phyloP scores from a whole-genome alignment of 768 basidiomycete species.

The Butyriboletus loyo region DNA sequence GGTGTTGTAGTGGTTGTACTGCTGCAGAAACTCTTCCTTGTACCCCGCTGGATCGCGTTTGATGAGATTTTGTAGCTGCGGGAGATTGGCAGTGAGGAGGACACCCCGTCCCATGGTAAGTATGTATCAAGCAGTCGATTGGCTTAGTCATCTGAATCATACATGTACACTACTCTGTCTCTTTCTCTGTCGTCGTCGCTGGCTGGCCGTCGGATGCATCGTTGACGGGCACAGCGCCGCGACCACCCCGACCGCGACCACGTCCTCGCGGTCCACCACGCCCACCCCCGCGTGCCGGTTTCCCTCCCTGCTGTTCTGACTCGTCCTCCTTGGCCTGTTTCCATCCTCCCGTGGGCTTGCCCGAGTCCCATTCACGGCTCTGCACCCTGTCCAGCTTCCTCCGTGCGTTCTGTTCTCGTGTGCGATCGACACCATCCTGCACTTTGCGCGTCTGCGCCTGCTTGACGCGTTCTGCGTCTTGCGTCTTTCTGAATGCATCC shows the following conservation, averaged over 20 bases:
- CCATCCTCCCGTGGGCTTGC: constrained; percentile 42
- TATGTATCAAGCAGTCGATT: not conserved
- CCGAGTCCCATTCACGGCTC: constrained; percentile 83
- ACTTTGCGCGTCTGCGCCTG: constrained; percentile 58
- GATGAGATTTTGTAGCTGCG: constrained; percentile 94
- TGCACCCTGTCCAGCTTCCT: constrained; percentile 80
- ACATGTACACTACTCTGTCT: constrained; percentile 1
- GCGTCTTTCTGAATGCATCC: constrained; percentile 69
- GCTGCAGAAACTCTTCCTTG: constrained; percentile 92
- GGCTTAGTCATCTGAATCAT: constrained; percentile 18
- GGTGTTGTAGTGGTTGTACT: constrained; percentile 94
- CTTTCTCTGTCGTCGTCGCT: not conserved
- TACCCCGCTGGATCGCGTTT: constrained; percentile 90
- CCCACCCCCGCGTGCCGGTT: constrained; percentile 30
- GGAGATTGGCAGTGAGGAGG: constrained; percentile 83
- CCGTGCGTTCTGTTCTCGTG: constrained; percentile 75
- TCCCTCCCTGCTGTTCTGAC: constrained; percentile 21
- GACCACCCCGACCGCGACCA: constrained; percentile 36
- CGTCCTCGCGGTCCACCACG: constrained; percentile 35
- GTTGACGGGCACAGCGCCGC: not conserved
- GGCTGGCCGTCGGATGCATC: not conserved
- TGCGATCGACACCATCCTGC: constrained; percentile 65
- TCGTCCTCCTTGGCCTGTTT: constrained; percentile 5
- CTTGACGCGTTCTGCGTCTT: constrained; percentile 60
- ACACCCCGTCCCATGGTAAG: constrained; percentile 5